A percentile compares a stretch with the other conserved stretches of the same genome.
Evolutionary conservation across 2,329 filamentous ascomycete genomes (phyloP).

Genomic region (Escovopsis sp.): DNA sequence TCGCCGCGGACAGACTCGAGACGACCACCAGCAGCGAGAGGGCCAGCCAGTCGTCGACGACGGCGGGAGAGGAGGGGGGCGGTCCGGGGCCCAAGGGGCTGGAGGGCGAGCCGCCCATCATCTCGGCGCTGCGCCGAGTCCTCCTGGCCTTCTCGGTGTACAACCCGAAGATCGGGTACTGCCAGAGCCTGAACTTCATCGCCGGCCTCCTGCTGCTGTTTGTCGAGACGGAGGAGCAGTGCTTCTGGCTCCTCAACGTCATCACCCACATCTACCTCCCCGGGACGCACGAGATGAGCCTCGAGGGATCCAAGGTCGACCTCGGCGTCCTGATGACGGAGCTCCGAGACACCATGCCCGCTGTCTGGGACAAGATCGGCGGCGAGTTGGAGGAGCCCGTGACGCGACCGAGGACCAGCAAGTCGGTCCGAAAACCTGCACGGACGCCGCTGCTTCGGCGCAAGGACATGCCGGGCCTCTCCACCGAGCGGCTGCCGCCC

Average conservation of each 20-base stretch:
- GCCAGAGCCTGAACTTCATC: constrained; percentile 89
- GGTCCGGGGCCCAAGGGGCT: constrained; percentile 20
- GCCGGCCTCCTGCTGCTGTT: constrained; percentile 82
- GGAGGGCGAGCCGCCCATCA: constrained; percentile 56
- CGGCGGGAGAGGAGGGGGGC: constrained; percentile 20
- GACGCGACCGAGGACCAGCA: constrained; percentile 21
- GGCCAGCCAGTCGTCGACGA: constrained; percentile 23
- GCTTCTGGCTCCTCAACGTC: constrained; percentile 86
- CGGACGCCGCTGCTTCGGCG: constrained; percentile 24
- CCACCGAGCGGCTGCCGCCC: constrained; percentile 54
- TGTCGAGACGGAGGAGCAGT: constrained; percentile 74
- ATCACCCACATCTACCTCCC: constrained; percentile 81
- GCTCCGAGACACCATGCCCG: constrained; percentile 67
- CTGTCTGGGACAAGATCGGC: constrained; percentile 78
- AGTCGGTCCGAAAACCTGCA: constrained; percentile 19
- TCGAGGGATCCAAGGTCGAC: constrained; percentile 88
- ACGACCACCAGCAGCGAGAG: constrained; percentile 18
- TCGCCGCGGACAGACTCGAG: constrained; percentile 12
- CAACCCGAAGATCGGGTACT: constrained; percentile 86
- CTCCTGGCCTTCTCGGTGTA: constrained; percentile 82
- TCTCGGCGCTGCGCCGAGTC: constrained; percentile 69
- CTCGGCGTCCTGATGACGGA: constrained; percentile 84
- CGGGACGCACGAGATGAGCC: constrained; percentile 77
- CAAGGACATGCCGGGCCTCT: constrained; percentile 24
- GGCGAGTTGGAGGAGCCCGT: constrained; percentile 48